Percentiles rank a stretch among this genome's conserved stretches.
Conservation (phyloP, 257 asterid genomes). For the Apocynum venetum region DNA sequence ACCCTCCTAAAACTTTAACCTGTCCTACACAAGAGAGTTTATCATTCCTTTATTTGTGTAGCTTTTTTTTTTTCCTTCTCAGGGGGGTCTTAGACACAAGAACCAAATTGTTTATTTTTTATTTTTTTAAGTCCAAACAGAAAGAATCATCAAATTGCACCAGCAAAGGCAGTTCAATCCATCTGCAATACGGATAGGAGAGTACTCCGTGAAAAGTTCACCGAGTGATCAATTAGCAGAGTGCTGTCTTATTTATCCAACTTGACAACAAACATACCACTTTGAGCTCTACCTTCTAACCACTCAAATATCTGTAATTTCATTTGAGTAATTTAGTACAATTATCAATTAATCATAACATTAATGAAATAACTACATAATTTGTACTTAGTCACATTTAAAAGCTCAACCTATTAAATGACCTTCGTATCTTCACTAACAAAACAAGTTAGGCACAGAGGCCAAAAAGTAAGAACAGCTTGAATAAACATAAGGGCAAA, state of each 20-base stretch:
- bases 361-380: background rate
- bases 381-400: background rate
- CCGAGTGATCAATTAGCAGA: background rate
- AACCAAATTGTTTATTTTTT: background rate
- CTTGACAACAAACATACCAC: background rate
- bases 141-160: background rate
- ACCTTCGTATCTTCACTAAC: background rate
- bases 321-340: background rate
- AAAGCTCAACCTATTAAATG: background rate
- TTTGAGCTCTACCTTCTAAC: background rate
- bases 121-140: background rate
- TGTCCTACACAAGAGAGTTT: background rate
- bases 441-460: background rate
- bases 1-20: background rate
- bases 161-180: background rate
- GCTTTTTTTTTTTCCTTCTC: background rate
- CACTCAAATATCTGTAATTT: background rate
- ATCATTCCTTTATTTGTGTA: background rate
- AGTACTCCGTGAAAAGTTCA: background rate
- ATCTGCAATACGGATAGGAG: background rate
- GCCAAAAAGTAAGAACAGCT: conserved; percentile 11
- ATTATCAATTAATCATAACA: background rate
- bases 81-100: background rate
- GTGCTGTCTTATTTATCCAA: background rate
- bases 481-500: background rate